Percentiles rank a stretch among this genome's conserved stretches.
Evolutionary conservation across 139 green algal genomes (phyloP).

Genomic region (Ostreobium quekettii): DNA sequence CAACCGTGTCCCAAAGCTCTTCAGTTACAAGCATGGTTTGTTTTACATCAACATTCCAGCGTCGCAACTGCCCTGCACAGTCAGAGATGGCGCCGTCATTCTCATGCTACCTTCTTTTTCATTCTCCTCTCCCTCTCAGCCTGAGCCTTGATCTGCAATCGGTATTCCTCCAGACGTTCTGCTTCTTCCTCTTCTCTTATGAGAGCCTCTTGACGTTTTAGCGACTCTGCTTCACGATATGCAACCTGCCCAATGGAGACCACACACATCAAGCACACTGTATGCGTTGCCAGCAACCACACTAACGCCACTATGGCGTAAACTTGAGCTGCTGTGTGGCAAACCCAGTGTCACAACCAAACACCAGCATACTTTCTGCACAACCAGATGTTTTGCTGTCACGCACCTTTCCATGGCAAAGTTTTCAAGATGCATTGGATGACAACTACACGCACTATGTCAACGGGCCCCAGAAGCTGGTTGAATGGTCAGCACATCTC

Average conservation of each 20-base stretch:
- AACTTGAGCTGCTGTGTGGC: background rate
- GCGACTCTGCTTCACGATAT: slow-evolving; percentile 72
- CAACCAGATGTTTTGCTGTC: background rate
- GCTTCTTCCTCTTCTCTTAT: slow-evolving; percentile 85
- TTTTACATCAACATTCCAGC: no score
- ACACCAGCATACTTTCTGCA: background rate
- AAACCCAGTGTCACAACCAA: background rate
- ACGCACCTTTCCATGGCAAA: background rate
- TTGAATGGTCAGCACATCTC: no score
- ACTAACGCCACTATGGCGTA: no score
- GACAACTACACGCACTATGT: no score
- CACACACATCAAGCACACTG: background rate
- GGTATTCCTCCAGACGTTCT: slow-evolving; percentile 46
- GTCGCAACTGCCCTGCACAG: no score
- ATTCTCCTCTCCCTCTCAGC: slow-evolving; percentile 56
- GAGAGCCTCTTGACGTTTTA: slow-evolving; percentile 80
- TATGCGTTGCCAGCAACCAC: no score
- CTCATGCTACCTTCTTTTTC: slow-evolving; percentile 66
- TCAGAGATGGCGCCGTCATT: no score
- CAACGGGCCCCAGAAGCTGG: no score
- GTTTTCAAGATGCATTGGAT: background rate
- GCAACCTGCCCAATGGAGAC: slow-evolving; percentile 42
- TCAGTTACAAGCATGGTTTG: no score
- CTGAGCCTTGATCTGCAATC: slow-evolving; percentile 42
- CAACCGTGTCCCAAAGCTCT: background rate